Evolutionary conservation across 2,329 filamentous ascomycete species (phyloP), one percentile per base, ranked within the genome.

Genomic region (Whalleya microplaca): DNA sequence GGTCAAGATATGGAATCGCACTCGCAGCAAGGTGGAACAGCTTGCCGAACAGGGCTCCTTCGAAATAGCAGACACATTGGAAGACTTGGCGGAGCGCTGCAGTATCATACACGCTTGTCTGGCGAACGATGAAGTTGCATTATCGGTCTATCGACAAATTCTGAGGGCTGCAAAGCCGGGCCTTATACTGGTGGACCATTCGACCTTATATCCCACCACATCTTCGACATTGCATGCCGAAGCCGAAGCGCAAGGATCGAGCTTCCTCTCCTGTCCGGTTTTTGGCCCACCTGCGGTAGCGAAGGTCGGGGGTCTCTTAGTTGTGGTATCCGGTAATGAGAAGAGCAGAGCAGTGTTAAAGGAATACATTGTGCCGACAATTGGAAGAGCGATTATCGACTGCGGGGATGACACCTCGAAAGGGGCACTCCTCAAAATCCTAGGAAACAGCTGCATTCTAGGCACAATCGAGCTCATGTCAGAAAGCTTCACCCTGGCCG

Each of bases 391-490:
- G 2, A 9, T 50, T 20, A 55, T 55, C 8, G 52, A 55, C 46
- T 55, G 47, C 32, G 52, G 52, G 9, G 46, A 48, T 9, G 43
- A 54, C 12, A 54, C 55, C 4, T 32, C 45, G 9, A 58, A 54
- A 21, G 55, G 43, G 4, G 51, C 51, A 21, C 51, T 58, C 21
- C 51, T 58, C 37, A 58, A 58, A 29, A 51, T 58, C 18, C 47
- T 58, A 3, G 55, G 51, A 14, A 58, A 58, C 2, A 58, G 40
- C 27, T 58, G 55, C 27, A 54, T 58, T 19, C 50, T 57, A 18
- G 55, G 55, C 10, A 57, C 55, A 21, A 54, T 58, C 21, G 51
- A 58, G 45, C 47, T 58, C 16, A 45, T 58, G 21, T 58, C 55
- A 8, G 55, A 58, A 32, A 58, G 51, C 32, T 58, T 58, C 16